These are phyloP conservation scores for Sicyos edulis DNA, from an alignment of 306 rosid species.

Conservation along the genomic window DNA sequence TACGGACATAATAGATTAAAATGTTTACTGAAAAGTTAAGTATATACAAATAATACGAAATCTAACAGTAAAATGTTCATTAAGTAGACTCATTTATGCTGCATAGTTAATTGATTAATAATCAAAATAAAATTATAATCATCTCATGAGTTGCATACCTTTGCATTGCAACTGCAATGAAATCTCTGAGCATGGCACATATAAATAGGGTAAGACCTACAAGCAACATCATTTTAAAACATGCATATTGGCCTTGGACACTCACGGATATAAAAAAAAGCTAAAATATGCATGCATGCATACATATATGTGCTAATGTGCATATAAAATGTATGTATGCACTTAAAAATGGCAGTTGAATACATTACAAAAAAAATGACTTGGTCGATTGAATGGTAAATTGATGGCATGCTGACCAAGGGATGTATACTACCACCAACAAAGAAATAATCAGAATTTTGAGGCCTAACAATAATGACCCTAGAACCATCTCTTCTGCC, in stretches of 20 bases:
- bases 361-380: background rate
- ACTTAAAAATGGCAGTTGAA: background rate
- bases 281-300: slow-evolving; percentile 11
- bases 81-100: background rate
- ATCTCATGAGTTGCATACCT: slow-evolving; percentile 39
- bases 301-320: background rate
- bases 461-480: slow-evolving; percentile 1
- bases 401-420: background rate
- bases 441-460: background rate
- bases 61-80: background rate
- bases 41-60: background rate
- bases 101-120: background rate
- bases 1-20: background rate
- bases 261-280: no score
- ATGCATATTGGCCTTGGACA: no score
- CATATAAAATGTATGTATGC: background rate
- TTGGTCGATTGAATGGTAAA: background rate
- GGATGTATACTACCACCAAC: background rate
- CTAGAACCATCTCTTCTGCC: background rate
- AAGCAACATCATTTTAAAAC: slow-evolving; percentile 22
- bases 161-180: slow-evolving; percentile 37
- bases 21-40: background rate
- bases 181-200: slow-evolving; percentile 69
- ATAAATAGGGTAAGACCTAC: slow-evolving; percentile 79
- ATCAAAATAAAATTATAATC: slow-evolving; percentile 5